Conservation (phyloP, 371 early-diverging fungal species). For the Mortierella polycephala region DNA sequence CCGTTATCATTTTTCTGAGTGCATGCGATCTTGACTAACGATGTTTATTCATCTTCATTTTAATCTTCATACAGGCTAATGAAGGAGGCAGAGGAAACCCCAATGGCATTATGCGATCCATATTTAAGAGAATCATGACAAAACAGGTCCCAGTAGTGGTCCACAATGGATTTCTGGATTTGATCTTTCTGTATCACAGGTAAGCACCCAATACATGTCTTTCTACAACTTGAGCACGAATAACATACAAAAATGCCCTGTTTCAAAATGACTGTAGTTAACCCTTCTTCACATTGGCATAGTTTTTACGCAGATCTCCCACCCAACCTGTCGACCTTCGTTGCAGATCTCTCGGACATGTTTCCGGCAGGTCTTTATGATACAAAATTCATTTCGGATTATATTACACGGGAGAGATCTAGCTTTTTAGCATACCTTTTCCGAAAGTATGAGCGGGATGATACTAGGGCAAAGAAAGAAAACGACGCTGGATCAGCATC, state of each 20-base stretch:
- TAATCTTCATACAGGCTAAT: slow-evolving; percentile 11
- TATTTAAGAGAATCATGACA: slow-evolving; percentile 54
- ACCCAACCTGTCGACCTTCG: slow-evolving; percentile 68
- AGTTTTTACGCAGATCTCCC: slow-evolving; percentile 85
- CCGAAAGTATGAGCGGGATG: slow-evolving; percentile 71
- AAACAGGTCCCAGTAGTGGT: slow-evolving; percentile 74
- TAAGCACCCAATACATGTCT: not conserved
- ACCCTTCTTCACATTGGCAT: not conserved
- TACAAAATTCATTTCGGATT: slow-evolving; percentile 88
- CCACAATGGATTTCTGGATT: slow-evolving; percentile 93
- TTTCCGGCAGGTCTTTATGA: slow-evolving; percentile 90
- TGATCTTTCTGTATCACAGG: slow-evolving; percentile 87
- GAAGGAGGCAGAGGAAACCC: slow-evolving; percentile 47
- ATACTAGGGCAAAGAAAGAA: slow-evolving; percentile 51
- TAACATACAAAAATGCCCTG: no score
- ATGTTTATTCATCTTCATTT: not conserved
- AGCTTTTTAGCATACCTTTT: slow-evolving; percentile 85
- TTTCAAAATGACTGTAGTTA: not conserved
- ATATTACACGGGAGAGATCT: slow-evolving; percentile 65
- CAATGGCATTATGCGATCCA: slow-evolving; percentile 60
- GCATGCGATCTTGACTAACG: no score
- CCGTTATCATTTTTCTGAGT: not conserved
- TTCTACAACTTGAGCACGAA: no score
- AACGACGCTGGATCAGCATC: not conserved
- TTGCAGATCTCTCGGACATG: slow-evolving; percentile 77